phyloP scores from a whole-genome alignment of 441 rosid genomes.

The Corymbia calophylla region DNA sequence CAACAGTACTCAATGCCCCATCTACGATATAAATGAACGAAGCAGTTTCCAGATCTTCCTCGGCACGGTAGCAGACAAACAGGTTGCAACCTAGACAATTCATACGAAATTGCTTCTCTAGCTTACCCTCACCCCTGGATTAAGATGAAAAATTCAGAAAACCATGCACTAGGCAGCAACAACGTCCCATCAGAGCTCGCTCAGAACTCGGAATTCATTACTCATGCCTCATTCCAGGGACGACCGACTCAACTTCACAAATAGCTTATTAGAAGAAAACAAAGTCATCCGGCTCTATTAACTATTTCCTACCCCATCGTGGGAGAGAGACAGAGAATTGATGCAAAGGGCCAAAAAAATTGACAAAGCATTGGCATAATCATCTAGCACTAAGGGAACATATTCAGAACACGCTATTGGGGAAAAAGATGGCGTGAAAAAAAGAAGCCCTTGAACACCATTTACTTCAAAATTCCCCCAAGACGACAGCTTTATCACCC shows the following conservation, averaged over 20 bases:
- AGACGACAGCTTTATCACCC: not conserved
- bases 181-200: not conserved
- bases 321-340: not conserved
- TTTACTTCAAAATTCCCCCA: not conserved
- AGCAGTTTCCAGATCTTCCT: conserved; percentile 70
- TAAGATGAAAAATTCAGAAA: not conserved
- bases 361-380: not conserved
- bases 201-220: not conserved
- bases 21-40: conserved; percentile 78
- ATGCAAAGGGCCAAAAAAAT: not conserved
- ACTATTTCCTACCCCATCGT: not conserved
- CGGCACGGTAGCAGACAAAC: conserved; percentile 87
- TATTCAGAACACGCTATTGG: not conserved
- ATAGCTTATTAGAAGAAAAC: not conserved
- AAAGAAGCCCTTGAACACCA: not conserved
- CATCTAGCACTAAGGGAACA: not conserved
- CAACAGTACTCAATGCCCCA: conserved; percentile 91
- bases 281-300: not conserved
- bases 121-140: conserved; percentile 78
- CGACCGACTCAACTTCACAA: not conserved
- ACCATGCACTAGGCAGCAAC: not conserved
- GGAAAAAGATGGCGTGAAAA: not conserved
- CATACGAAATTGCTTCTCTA: conserved; percentile 97
- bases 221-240: not conserved
- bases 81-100: conserved; percentile 82